Evolutionary conservation across 306 rosid genomes (phyloP), one percentile per base, ranked within the genome.

Genomic region (Cucumis melo): DNA sequence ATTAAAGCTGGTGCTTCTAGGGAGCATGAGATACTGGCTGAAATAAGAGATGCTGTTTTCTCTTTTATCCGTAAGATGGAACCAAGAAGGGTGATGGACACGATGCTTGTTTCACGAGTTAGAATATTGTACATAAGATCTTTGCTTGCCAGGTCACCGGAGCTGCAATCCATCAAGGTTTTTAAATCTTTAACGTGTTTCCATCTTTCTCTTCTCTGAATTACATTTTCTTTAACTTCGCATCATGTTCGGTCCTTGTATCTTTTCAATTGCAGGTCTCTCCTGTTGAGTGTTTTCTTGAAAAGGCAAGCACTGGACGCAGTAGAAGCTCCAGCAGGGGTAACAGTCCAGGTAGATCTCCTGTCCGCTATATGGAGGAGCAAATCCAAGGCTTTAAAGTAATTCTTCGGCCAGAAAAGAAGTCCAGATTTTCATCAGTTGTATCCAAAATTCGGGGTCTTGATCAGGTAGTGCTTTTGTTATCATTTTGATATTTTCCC

Each of bases 1-100:
- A 93, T 93, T 73, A 93, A 93, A 86, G 98, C 98, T 44, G 98
- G 98, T 84, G 97, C 98, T 78, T 87, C 98, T 80, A 89, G 98
- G 84, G 98, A 93, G 83, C 98, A 93, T 85, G 98, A 91, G 85
- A 93, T 93, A 83, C 97, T 93, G 57, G 97, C 97, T 81, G 98
- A 93, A 89, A 93, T 93, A 58, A 86, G 94, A 84, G 96, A 91
- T 85, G 88, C 94, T 41, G 97, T 93, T 81, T 93, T 93, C 89
- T 85, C 96, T 68, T 93, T 93, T 81, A 84, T 93, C 19, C 89
- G 94, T 78, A 93, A 93, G 82, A 90, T 93, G 97, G 98, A 93
- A 84, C 97, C 97, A 13, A 89, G 89, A 87, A 84, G 96, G 81
- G 98, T 91, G 14, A 93, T 93, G 98, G 98, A 93, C 82, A 91